phyloP scores from a whole-genome alignment of 768 basidiomycete species.

The Jaapia argillacea region DNA sequence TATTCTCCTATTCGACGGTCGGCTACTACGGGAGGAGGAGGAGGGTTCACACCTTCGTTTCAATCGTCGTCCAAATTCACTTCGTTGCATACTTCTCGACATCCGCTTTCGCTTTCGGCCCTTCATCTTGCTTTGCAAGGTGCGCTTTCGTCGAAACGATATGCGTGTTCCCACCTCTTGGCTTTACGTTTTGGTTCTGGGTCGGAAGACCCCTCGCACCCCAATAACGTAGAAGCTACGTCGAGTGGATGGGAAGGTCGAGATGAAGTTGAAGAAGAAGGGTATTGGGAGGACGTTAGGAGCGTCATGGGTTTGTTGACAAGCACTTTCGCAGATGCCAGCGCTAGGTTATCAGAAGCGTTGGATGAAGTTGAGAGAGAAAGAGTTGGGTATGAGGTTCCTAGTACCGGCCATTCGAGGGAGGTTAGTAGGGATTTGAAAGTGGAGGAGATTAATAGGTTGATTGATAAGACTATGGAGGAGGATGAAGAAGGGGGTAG shows the following conservation, averaged over 20 bases:
- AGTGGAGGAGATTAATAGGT: background rate
- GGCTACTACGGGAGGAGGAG: background rate
- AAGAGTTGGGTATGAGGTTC: slow-evolving; percentile 10
- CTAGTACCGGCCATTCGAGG: background rate
- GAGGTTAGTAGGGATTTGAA: background rate
- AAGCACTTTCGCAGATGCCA: slow-evolving; percentile 55
- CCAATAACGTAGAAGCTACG: background rate
- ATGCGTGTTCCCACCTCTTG: slow-evolving; percentile 70
- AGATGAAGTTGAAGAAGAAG: slow-evolving; percentile 64
- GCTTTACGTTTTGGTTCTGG: slow-evolving; percentile 71
- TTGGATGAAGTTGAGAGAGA: slow-evolving; percentile 50
- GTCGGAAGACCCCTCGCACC: no score
- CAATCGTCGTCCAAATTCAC: slow-evolving; percentile 49
- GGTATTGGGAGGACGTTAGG: slow-evolving; percentile 81
- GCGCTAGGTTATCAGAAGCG: slow-evolving; percentile 50
- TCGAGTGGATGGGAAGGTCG: slow-evolving; percentile 34
- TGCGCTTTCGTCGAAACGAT: slow-evolving; percentile 65
- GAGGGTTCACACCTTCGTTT: slow-evolving; percentile 8
- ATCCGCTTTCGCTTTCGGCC: slow-evolving; percentile 59
- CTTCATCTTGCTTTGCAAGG: slow-evolving; percentile 51
- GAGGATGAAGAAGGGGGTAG: background rate
- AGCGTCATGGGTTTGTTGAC: slow-evolving; percentile 65
- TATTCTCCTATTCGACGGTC: background rate
- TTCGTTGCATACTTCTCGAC: slow-evolving; percentile 43
- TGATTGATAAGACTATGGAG: background rate